Evolutionary conservation across 306 rosid genomes (phyloP).

Genomic region (Castanea sativa): DNA sequence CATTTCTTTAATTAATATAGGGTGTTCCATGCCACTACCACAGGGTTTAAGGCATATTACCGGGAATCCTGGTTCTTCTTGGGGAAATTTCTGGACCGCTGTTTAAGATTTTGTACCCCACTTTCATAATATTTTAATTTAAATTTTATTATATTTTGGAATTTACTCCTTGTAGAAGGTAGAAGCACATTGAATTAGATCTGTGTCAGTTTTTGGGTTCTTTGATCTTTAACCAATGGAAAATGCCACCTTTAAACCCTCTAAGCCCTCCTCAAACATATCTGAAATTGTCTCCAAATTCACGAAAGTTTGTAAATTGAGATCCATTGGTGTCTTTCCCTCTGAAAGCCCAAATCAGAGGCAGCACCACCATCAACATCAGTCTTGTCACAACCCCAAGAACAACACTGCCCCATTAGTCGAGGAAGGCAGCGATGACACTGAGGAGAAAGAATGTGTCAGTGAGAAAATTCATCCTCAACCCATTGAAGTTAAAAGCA

Average conservation of each 20-base stretch:
- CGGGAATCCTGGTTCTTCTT: constrained; percentile 40
- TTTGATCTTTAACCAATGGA: constrained; percentile 49
- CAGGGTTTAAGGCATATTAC: constrained; percentile 13
- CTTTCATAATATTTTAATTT: not conserved
- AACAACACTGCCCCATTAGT: constrained; percentile 22
- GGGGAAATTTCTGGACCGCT: constrained; percentile 17
- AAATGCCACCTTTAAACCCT: constrained; percentile 38
- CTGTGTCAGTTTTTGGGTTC: constrained; percentile 22
- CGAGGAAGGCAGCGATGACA: constrained; percentile 30
- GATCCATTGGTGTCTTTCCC: constrained; percentile 71
- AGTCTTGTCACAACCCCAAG: constrained; percentile 18
- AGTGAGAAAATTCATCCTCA: constrained; percentile 48
- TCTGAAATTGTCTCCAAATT: constrained; percentile 70
- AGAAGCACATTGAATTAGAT: constrained; percentile 17
- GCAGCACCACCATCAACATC: constrained; percentile 17
- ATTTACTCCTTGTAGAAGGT: constrained; percentile 14
- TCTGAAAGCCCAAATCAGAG: constrained; percentile 46
- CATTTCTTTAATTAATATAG: constrained; percentile 13
- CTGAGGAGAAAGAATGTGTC: constrained; percentile 30
- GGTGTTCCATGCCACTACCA: constrained; percentile 33
- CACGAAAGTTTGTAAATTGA: constrained; percentile 65
- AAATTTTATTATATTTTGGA: constrained; percentile 4
- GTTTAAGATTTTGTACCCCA: constrained; percentile 12
- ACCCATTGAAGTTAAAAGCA: constrained; percentile 27
- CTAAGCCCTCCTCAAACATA: constrained; percentile 59